Evolutionary conservation across 495 filamentous ascomycete species (phyloP).

Genomic region (Hypoxylon lenormandii): DNA sequence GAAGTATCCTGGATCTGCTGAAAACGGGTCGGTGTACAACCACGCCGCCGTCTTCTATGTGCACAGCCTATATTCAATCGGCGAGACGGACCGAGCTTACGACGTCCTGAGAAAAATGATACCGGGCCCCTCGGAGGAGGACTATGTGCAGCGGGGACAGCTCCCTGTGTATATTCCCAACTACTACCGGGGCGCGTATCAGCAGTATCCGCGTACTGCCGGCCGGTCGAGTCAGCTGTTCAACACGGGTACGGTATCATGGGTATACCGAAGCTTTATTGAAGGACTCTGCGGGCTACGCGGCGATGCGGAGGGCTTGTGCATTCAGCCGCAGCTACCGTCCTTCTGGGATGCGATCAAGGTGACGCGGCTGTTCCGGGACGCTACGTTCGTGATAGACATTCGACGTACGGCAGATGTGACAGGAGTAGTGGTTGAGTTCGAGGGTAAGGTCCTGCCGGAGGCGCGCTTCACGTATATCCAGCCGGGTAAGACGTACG

Average conservation of each 20-base stretch:
- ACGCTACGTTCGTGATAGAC: conserved; percentile 63
- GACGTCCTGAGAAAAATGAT: conserved; percentile 63
- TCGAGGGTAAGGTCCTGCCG: conserved; percentile 52
- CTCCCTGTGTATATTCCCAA: conserved; percentile 69
- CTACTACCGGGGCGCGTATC: conserved; percentile 67
- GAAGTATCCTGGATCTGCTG: conserved; percentile 67
- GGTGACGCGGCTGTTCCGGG: conserved; percentile 63
- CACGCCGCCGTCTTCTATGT: conserved; percentile 67
- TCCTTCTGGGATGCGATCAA: conserved; percentile 62
- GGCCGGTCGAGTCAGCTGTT: conserved; percentile 68
- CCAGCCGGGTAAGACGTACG: conserved; percentile 54
- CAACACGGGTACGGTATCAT: conserved; percentile 68
- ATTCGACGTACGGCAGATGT: conserved; percentile 58
- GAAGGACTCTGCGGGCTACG: conserved; percentile 67
- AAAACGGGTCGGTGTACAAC: conserved; percentile 70
- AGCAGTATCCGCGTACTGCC: conserved; percentile 63
- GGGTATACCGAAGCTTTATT: conserved; percentile 67
- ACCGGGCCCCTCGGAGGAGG: conserved; percentile 63
- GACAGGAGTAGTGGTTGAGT: conserved; percentile 56
- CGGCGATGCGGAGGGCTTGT: conserved; percentile 61
- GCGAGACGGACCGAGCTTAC: conserved; percentile 64
- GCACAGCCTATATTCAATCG: conserved; percentile 63
- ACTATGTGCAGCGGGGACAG: conserved; percentile 67
- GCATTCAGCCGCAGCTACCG: conserved; percentile 63
- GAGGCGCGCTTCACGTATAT: conserved; percentile 56